Conservation (phyloP, 163 green algal species). For the Scenedesmus sp. region DNA sequence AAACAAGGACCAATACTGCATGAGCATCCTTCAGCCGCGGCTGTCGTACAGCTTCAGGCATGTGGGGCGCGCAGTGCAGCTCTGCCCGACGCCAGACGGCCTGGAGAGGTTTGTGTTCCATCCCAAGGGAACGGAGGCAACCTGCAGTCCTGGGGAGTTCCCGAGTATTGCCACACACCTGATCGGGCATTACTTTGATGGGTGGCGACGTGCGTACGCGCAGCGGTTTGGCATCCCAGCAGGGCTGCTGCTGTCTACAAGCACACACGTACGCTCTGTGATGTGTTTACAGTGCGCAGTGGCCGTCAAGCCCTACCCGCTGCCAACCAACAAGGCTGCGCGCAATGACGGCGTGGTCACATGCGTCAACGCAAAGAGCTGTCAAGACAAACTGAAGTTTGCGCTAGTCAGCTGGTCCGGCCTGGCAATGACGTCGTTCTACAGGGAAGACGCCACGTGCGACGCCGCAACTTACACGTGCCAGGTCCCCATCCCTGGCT, state of each 20-base stretch:
- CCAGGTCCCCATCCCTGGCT: conserved; percentile 31
- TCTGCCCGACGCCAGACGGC: conserved; percentile 14
- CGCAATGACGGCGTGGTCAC: conserved; percentile 43
- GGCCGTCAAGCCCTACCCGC: conserved; percentile 45
- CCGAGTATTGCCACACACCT: conserved; percentile 46
- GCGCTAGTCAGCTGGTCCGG: conserved; percentile 39
- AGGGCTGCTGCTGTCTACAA: conserved; percentile 15
- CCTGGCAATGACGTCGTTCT: conserved; percentile 17
- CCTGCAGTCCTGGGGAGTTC: neutral
- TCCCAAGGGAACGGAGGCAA: conserved; percentile 21
- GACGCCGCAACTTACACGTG: conserved; percentile 13
- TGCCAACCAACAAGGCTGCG: conserved; percentile 45
- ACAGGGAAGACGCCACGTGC: conserved; percentile 26
- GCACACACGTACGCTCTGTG: conserved; percentile 21
- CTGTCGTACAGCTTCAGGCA: conserved; percentile 22
- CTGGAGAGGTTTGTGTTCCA: conserved; percentile 27
- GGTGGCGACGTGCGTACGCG: conserved; percentile 41
- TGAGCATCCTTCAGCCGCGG: neutral
- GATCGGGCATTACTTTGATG: conserved; percentile 50
- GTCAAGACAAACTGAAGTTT: conserved; percentile 38
- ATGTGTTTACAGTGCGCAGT: conserved; percentile 40
- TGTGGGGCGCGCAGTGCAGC: conserved; percentile 31
- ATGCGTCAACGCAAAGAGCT: conserved; percentile 38
- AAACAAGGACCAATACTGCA: conserved; percentile 6
- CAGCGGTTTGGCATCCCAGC: neutral